Evolutionary conservation across 2,329 filamentous ascomycete species (phyloP), one percentile per base, ranked within the genome.

Genomic region (Epicoccum sorghinum): DNA sequence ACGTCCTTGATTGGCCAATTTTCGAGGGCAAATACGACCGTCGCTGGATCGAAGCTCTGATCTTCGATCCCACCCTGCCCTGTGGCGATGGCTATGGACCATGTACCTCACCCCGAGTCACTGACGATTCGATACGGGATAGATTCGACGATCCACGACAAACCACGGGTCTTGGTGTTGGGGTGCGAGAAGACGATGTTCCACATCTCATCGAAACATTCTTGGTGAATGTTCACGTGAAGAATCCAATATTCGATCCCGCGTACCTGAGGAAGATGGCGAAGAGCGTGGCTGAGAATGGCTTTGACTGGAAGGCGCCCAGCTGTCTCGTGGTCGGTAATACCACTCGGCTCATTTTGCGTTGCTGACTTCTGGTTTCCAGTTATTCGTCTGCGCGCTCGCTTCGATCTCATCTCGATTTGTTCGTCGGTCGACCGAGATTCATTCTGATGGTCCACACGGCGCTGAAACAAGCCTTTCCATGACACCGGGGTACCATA

Each of bases 311-410:
- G 68, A 61, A 64, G 37, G 64, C 64, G 2, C 41, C 61, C 14
- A 68, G 65, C 8, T 73, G 71, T 52, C 59, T 73, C 13, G 65
- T 74, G 36, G 69, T 73, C 44, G 47, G 66, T 51, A 24, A 3
- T 8, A 23, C 10, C 3, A 7, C 23, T 27, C 10, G 24, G 30
- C 27, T 40, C 10, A 29, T 29, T 8, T 8, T 14, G 7, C 36
- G 13, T 37, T 52, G 7, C 38, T 32, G 4, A 6, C 30, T 4
- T 4, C n/a, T 30, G 32, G 27, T 10, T 18, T 25, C 7, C 14
- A 73, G 70, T 59, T 74, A 8, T 58, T 73, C 24, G 66, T 69
- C 9, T 73, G 71, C 42, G 71, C 70, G 8, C 58, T 73, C 3
- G 71, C 65, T 6, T 60, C 61, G 12, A 55, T 74, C 10, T 70